phyloP scores from a whole-genome alignment of 2,329 filamentous ascomycete species.

The Bipolaris zeicola region DNA sequence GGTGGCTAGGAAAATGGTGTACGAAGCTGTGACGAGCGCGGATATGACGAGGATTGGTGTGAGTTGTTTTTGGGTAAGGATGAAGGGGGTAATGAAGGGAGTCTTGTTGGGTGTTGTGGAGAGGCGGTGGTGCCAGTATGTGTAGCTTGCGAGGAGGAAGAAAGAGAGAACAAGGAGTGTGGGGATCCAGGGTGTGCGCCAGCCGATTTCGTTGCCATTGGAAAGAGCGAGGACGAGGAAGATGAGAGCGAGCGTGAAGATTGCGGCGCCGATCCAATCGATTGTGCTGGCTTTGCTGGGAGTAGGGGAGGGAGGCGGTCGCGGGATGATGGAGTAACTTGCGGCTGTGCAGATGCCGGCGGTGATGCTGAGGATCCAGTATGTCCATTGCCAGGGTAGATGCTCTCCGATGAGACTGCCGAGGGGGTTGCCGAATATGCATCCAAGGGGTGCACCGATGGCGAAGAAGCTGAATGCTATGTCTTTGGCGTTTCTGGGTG shows the following conservation, averaged over 20 bases:
- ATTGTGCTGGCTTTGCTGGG: conserved; percentile 54
- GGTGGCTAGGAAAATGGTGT: too few relatives aligned
- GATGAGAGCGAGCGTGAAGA: conserved; percentile 67
- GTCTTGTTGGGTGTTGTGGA: conserved; percentile 58
- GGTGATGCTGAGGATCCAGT: conserved; percentile 65
- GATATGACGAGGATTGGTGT: too few relatives aligned
- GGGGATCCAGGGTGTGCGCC: conserved; percentile 67
- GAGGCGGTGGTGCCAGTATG: conserved; percentile 65
- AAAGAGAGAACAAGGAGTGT: conserved; percentile 64
- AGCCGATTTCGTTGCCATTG: conserved; percentile 72
- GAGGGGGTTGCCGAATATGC: conserved; percentile 68
- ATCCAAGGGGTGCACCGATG: conserved; percentile 68
- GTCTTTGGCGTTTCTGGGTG: conserved; percentile 70
- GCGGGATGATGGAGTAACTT: conserved; percentile 65
- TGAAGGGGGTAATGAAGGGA: conserved; percentile 70
- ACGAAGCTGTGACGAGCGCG: too few relatives aligned
- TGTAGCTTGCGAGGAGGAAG: conserved; percentile 62
- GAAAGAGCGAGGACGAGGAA: conserved; percentile 70
- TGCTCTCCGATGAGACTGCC: conserved; percentile 68
- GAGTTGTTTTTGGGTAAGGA: conserved; percentile 66
- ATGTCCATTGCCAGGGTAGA: conserved; percentile 43
- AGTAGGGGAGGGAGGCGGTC: conserved; percentile 47
- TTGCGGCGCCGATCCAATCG: conserved; percentile 69
- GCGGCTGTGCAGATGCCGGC: conserved; percentile 62
- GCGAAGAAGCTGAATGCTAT: conserved; percentile 63